Evolutionary conservation across 306 rosid species (phyloP).

Genomic region (Calophaca sinica): DNA sequence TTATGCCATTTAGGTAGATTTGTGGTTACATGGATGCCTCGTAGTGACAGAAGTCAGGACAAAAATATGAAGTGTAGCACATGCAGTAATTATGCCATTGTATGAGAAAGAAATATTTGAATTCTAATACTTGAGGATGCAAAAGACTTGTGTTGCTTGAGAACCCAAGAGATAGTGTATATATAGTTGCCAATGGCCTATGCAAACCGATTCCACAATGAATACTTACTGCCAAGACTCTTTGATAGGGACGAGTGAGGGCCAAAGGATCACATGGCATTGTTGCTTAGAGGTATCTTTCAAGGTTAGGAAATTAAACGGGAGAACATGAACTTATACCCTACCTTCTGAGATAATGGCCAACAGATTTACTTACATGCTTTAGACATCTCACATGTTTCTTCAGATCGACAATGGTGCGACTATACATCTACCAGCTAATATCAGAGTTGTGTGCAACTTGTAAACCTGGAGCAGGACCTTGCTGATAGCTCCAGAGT

Average conservation of each 20-base stretch:
- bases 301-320: constrained; percentile 23
- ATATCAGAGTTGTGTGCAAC: background rate
- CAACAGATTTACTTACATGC: constrained; percentile 22
- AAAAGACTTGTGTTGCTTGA: constrained; percentile 31
- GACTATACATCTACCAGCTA: background rate
- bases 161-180: constrained; percentile 26
- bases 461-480: background rate
- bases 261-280: constrained; percentile 43
- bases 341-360: background rate
- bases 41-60: no score
- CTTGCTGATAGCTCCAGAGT: background rate
- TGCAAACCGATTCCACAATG: background rate
- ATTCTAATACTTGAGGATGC: background rate
- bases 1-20: no score
- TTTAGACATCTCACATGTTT: constrained; percentile 37
- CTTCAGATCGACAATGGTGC: background rate
- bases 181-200: constrained; percentile 30
- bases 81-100: no score
- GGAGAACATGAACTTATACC: background rate
- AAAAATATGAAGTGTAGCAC: no score
- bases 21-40: no score
- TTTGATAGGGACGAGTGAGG: background rate
- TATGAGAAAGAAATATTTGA: constrained; percentile 28
- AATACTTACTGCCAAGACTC: background rate
- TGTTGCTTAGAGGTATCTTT: constrained; percentile 31